phyloP scores from a whole-genome alignment of 768 basidiomycete genomes.

The Brasilioporus rufonigricans region DNA sequence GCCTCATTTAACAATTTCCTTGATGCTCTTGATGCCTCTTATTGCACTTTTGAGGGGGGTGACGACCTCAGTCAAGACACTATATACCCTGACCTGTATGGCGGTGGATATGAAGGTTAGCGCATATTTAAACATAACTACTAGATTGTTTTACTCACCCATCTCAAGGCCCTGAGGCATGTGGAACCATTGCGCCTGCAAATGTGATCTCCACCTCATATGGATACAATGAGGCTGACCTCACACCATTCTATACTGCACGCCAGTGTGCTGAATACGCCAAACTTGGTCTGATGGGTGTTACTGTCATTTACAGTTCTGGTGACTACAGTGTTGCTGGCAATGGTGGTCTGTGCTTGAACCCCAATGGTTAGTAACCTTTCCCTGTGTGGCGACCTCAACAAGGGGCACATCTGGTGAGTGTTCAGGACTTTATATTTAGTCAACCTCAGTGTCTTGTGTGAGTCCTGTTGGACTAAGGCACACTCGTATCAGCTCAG shows the following conservation, averaged over 20 bases:
- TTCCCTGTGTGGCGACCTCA: too few relatives aligned
- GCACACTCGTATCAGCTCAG: too few relatives aligned
- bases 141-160: too few relatives aligned
- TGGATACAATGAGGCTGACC: constrained; percentile 36
- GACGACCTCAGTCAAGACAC: constrained; percentile 39
- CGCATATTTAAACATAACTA: too few relatives aligned
- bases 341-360: constrained; percentile 35
- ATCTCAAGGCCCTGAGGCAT: constrained; percentile 23
- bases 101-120: constrained; percentile 39
- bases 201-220: constrained; percentile 45
- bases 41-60: constrained; percentile 46
- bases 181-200: constrained; percentile 37
- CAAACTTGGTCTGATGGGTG: constrained; percentile 49
- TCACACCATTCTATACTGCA: constrained; percentile 33
- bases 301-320: constrained; percentile 41
- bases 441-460: too few relatives aligned
- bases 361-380: constrained; percentile 33
- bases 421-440: too few relatives aligned
- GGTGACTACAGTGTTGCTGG: constrained; percentile 45
- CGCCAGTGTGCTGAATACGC: constrained; percentile 49
- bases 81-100: constrained; percentile 40
- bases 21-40: constrained; percentile 43
- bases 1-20: constrained; percentile 44
- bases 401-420: too few relatives aligned
- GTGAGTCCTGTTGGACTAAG: too few relatives aligned